Conservation (phyloP, 164 flowering plant genomes). For the Annona cherimola region DNA sequence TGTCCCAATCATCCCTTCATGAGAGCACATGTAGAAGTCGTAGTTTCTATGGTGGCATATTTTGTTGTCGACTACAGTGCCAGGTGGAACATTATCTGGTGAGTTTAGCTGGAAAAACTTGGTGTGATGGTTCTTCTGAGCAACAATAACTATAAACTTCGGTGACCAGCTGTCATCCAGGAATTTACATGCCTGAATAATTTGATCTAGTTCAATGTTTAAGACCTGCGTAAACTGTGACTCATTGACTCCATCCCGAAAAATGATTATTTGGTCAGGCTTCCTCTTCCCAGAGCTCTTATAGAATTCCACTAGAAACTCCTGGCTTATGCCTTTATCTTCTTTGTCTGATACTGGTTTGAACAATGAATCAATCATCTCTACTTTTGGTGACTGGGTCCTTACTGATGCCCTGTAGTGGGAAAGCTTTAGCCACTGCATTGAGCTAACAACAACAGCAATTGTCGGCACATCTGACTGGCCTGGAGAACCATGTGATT, state of each 20-base stretch:
- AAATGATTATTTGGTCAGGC: slow-evolving; percentile 87
- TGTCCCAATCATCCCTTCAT: slow-evolving; percentile 92
- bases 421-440: too few relatives aligned
- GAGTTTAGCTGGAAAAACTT: slow-evolving; percentile 60
- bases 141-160: slow-evolving; percentile 63
- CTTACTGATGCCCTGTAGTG: slow-evolving; percentile 78
- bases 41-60: slow-evolving; percentile 70
- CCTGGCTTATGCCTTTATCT: slow-evolving; percentile 84
- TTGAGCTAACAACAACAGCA: too few relatives aligned
- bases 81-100: slow-evolving; percentile 89
- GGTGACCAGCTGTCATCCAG: slow-evolving; percentile 71
- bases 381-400: slow-evolving; percentile 80
- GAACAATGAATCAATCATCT: slow-evolving; percentile 67
- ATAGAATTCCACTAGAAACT: slow-evolving; percentile 68
- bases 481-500: too few relatives aligned
- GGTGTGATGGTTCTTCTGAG: slow-evolving; percentile 89
- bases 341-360: slow-evolving; percentile 41
- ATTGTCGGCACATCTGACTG: too few relatives aligned
- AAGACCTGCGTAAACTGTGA: slow-evolving; percentile 82
- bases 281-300: slow-evolving; percentile 59
- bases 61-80: slow-evolving; percentile 72
- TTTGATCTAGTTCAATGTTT: slow-evolving; percentile 76
- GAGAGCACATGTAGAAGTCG: slow-evolving; percentile 91
- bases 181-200: slow-evolving; percentile 82
- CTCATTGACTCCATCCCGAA: slow-evolving; percentile 99